Conservation (phyloP, 495 filamentous ascomycete species). For the Penicillium atrosanguineum region DNA sequence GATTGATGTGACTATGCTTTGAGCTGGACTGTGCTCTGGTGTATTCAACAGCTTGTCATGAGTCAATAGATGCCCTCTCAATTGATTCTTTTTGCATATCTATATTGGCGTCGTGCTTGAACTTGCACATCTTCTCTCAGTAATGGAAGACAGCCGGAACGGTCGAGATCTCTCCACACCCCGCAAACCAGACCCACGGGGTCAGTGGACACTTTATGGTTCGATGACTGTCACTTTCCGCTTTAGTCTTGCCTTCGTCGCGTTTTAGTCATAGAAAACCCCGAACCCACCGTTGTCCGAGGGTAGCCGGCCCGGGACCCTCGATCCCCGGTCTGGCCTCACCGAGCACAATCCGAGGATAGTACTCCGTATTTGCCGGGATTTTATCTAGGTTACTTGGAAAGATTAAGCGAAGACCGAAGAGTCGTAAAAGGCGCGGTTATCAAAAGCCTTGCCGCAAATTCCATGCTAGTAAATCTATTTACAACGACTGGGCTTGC, state of each 20-base stretch:
- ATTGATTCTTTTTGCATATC: no score
- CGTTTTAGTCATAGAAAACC: background rate
- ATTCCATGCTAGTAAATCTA: background rate
- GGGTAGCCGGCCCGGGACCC: background rate
- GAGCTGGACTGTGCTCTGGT: no score
- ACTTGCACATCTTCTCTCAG: background rate
- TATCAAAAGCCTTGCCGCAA: background rate
- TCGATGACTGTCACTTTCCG: background rate
- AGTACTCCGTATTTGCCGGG: no score
- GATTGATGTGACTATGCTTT: background rate
- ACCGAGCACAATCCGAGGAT: background rate
- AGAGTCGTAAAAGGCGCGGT: background rate
- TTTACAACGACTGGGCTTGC: constrained; percentile 4
- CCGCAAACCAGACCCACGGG: background rate
- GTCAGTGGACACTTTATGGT: background rate
- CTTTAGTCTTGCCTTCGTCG: background rate
- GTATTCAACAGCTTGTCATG: no score
- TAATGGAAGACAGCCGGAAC: background rate
- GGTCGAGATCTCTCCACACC: background rate
- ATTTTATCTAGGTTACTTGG: no score
- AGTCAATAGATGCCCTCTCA: no score
- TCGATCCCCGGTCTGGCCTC: background rate
- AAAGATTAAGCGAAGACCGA: background rate
- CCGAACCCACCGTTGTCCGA: background rate
- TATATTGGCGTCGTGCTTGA: no score